These are phyloP conservation scores for Penicillium sumatraense DNA, from an alignment of 2,329 filamentous ascomycete species.

Conservation along the genomic window DNA sequence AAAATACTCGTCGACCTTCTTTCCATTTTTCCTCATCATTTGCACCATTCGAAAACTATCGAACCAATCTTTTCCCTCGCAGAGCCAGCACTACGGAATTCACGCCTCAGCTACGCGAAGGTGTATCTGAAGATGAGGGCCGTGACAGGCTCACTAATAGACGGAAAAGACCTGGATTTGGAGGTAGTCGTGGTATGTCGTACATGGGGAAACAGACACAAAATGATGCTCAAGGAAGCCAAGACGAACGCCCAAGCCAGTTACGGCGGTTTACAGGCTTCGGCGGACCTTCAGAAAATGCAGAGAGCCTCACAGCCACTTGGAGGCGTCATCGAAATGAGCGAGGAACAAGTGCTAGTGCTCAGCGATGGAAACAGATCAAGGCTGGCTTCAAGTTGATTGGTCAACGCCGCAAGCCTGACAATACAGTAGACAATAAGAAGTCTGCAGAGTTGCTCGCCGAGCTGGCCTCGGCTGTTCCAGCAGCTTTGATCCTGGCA, in stretches of 20 bases:
- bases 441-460: constrained; percentile 97
- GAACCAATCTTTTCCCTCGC: constrained; percentile 60
- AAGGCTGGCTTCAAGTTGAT: constrained; percentile 85
- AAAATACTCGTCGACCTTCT: constrained; percentile 45
- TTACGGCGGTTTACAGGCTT: constrained; percentile 67
- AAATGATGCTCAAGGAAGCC: constrained; percentile 52
- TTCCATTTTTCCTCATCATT: constrained; percentile 53
- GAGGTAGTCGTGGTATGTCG: constrained; percentile 52
- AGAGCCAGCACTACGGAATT: constrained; percentile 69
- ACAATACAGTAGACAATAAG: constrained; percentile 83
- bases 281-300: constrained; percentile 65
- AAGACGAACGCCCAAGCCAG: constrained; percentile 64
- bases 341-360: constrained; percentile 71
- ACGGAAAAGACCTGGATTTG: constrained; percentile 65
- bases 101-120: constrained; percentile 61
- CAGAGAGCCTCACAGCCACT: constrained; percentile 66
- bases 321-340: constrained; percentile 59
- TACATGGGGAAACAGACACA: constrained; percentile 57
- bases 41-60: constrained; percentile 50
- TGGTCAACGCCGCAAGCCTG: constrained; percentile 77
- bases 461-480: constrained; percentile 87
- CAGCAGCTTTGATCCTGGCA: constrained; percentile 89
- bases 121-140: constrained; percentile 76
- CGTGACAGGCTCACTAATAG: constrained; percentile 63
- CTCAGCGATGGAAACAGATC: constrained; percentile 88